phyloP scores from a whole-genome alignment of 129 eudicot genomes.

The Artemisia argyi region DNA sequence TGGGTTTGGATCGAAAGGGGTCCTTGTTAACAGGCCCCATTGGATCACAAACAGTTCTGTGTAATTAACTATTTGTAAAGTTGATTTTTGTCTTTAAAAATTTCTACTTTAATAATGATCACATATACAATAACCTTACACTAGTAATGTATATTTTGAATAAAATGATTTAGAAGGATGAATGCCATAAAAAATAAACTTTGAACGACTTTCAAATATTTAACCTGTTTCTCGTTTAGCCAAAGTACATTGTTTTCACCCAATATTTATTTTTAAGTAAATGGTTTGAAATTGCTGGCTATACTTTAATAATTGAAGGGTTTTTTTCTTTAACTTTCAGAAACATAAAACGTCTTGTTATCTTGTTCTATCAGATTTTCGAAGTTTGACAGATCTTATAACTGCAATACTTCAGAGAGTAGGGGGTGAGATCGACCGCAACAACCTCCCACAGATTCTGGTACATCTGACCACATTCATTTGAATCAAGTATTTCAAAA shows the following conservation, averaged over 20 bases:
- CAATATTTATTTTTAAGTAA: background rate
- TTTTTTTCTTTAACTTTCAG: background rate
- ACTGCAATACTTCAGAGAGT: constrained; percentile 87
- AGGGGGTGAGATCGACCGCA: constrained; percentile 84
- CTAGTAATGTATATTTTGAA: too few relatives aligned
- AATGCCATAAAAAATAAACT: too few relatives aligned
- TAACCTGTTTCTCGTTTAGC: too few relatives aligned
- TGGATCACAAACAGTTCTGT: too few relatives aligned
- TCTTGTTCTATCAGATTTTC: constrained; percentile 53
- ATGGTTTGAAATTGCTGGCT: background rate
- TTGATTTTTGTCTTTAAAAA: too few relatives aligned
- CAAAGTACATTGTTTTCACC: too few relatives aligned
- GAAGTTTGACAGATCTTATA: constrained; percentile 75
- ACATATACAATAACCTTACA: too few relatives aligned
- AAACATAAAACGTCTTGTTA: constrained; percentile 10
- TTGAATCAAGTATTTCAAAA: background rate
- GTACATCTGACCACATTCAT: constrained; percentile 35
- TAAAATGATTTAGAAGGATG: too few relatives aligned
- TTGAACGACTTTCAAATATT: too few relatives aligned
- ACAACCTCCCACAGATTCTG: constrained; percentile 90
- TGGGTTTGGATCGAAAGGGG: background rate
- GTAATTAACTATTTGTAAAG: too few relatives aligned
- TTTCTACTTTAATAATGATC: too few relatives aligned
- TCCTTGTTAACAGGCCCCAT: too few relatives aligned
- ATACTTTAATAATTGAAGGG: background rate